Conservation (phyloP, 495 filamentous ascomycete species). For the Letharia columbiana region DNA sequence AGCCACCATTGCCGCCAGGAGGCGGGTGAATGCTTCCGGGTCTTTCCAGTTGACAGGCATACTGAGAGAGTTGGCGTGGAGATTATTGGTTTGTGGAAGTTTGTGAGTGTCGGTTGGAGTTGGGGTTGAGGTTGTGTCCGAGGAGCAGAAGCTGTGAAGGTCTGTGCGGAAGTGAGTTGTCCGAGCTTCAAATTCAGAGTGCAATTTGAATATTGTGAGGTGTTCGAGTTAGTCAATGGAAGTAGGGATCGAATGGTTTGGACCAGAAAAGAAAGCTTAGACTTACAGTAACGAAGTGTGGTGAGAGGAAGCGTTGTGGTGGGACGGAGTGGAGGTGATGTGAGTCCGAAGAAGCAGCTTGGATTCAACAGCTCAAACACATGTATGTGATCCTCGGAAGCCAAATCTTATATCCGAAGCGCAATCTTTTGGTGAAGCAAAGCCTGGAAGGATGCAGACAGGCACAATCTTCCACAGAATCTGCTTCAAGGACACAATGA, state of each 20-base stretch:
- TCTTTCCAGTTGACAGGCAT: constrained; percentile 38
- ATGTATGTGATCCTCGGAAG: background rate
- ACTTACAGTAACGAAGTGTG: background rate
- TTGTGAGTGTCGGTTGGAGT: background rate
- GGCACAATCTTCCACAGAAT: background rate
- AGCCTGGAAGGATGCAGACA: background rate
- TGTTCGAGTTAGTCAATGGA: no score
- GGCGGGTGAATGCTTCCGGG: constrained; percentile 27
- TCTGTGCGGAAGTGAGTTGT: background rate
- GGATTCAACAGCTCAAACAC: no score
- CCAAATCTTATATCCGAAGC: background rate
- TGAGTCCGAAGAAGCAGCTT: no score
- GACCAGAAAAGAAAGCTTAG: background rate
- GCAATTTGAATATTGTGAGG: background rate
- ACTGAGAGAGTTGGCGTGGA: constrained; percentile 1
- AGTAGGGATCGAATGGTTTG: background rate
- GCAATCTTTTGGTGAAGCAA: background rate
- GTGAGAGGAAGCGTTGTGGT: background rate
- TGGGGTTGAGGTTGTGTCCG: background rate
- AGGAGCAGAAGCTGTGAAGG: background rate
- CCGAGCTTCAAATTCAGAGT: background rate
- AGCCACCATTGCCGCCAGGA: constrained; percentile 31
- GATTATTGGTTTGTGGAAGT: background rate
- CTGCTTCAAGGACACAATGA: background rate
- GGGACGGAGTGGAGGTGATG: background rate